Percentiles rank a stretch among this genome's conserved stretches.
These are phyloP conservation scores for Xylaria curta DNA, from an alignment of 495 filamentous ascomycete species.

Conservation along the genomic window DNA sequence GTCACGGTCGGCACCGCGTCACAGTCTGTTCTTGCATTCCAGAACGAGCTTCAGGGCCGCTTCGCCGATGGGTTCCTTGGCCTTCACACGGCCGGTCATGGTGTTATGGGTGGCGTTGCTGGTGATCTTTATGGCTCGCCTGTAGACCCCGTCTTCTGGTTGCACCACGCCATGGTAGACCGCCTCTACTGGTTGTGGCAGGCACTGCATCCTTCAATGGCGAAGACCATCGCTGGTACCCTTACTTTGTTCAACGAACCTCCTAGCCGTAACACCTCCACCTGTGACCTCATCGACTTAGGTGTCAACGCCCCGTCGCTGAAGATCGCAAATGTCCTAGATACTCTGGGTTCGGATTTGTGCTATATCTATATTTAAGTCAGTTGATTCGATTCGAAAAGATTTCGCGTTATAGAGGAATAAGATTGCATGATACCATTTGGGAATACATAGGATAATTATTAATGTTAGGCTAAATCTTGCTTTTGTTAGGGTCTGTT, in stretches of 20 bases:
- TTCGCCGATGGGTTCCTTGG: conserved; percentile 57
- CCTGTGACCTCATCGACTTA: conserved; percentile 53
- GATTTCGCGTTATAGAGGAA: background rate
- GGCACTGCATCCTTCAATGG: conserved; percentile 53
- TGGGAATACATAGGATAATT: background rate
- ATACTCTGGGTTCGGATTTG: conserved; percentile 51
- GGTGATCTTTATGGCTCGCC: conserved; percentile 65
- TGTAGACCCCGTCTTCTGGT: conserved; percentile 71
- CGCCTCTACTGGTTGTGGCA: conserved; percentile 77
- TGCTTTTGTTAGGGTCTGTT: background rate
- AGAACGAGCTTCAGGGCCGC: conserved; percentile 57
- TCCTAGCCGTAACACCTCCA: conserved; percentile 44
- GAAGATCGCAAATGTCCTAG: conserved; percentile 53
- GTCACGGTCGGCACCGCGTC: conserved; percentile 51
- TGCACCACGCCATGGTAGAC: conserved; percentile 73
- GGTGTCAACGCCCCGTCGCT: conserved; percentile 44
- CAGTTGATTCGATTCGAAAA: background rate
- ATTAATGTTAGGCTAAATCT: background rate
- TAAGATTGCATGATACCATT: conserved; percentile 10
- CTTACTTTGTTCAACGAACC: conserved; percentile 61
- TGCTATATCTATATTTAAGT: conserved; percentile 58
- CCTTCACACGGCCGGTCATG: conserved; percentile 70
- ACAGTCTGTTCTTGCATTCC: conserved; percentile 57
- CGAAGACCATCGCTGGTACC: conserved; percentile 57
- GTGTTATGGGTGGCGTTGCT: conserved; percentile 66